A percentile compares a stretch with the other conserved stretches of the same genome.
Conservation (phyloP, 1,284 basidiomycete genomes). For the Quambalaria eucalypti region DNA sequence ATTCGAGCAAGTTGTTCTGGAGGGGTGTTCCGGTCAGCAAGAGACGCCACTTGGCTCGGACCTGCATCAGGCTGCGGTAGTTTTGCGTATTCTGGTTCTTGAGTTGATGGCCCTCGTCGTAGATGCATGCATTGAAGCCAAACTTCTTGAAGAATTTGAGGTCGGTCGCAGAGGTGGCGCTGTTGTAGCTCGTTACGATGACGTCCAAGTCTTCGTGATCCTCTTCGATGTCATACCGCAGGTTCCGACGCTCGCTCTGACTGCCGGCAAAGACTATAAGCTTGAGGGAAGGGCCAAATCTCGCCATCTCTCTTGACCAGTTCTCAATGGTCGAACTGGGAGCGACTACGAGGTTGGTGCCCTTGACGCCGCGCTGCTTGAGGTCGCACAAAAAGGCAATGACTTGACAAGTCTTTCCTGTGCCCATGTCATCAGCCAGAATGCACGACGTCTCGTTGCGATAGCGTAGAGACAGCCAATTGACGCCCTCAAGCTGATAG, state of each 20-base stretch:
- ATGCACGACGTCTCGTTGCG: conserved; percentile 78
- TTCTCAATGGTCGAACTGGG: conserved; percentile 89
- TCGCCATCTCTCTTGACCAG: conserved; percentile 90
- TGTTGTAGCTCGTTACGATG: conserved; percentile 77
- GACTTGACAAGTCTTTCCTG: conserved; percentile 97
- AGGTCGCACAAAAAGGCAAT: conserved; percentile 89
- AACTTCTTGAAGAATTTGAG: conserved; percentile 71
- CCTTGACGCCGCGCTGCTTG: conserved; percentile 50
- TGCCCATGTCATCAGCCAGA: conserved; percentile 68
- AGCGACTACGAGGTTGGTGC: conserved; percentile 65
- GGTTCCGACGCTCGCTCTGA: conserved; percentile 71
- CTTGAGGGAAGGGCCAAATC: conserved; percentile 74
- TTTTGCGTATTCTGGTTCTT: conserved; percentile 96
- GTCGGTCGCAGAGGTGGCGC: conserved; percentile 60
- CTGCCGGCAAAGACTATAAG: conserved; percentile 87
- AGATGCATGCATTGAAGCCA: conserved; percentile 53
- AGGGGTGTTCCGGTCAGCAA: conserved; percentile 91
- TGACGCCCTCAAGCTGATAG: conserved; percentile 93
- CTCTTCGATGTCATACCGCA: conserved; percentile 59
- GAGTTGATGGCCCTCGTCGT: conserved; percentile 88
- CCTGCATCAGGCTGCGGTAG: conserved; percentile 77
- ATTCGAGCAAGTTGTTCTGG: conserved; percentile 74
- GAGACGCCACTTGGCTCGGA: conserved; percentile 77
- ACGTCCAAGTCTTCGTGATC: conserved; percentile 70
- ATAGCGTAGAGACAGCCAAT: conserved; percentile 88